A percentile compares a stretch with the other conserved stretches of the same genome.
Conservation (phyloP, 1,284 basidiomycete genomes). For the Nidula niveotomentosa region DNA sequence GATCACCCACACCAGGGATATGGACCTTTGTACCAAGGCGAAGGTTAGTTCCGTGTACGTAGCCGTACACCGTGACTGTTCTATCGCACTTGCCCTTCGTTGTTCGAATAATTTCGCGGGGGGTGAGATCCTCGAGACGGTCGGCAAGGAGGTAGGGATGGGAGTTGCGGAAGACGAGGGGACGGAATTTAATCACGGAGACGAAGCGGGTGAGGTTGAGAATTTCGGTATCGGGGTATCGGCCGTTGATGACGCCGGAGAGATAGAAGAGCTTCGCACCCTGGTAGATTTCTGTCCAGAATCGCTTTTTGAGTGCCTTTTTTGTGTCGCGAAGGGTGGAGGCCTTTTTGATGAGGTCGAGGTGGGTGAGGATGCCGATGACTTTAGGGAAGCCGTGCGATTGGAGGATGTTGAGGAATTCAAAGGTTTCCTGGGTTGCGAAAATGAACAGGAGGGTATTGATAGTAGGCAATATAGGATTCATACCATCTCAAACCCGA, state of each 20-base stretch:
- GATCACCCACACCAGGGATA: conserved; percentile 92
- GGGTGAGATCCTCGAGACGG: conserved; percentile 93
- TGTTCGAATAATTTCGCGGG: conserved; percentile 78
- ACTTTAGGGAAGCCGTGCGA: conserved; percentile 99
- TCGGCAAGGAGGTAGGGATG: conserved; percentile 98
- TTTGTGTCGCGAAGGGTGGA: conserved; percentile 89
- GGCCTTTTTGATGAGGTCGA: conserved; percentile 96
- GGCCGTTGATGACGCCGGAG: conserved; percentile 96
- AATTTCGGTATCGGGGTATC: conserved; percentile 97
- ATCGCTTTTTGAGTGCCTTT: conserved; percentile 97
- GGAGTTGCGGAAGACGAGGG: conserved; percentile 92
- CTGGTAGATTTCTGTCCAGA: conserved; percentile 99
- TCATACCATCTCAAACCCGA: conserved; percentile 97
- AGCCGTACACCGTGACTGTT: conserved; percentile 93
- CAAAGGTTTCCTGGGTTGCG: conserved; percentile 87
- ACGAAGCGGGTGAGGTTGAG: conserved; percentile 96
- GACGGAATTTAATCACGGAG: conserved; percentile 98
- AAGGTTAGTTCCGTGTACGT: conserved; percentile 90
- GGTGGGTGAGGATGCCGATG: conserved; percentile 93
- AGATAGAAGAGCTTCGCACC: conserved; percentile 99
- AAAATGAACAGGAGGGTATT: neutral
- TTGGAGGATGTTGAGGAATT: conserved; percentile 97
- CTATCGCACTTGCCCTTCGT: conserved; percentile 89
- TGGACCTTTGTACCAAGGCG: conserved; percentile 86
- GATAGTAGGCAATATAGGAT: neutral